Percentiles rank a stretch among this genome's conserved stretches.
Evolutionary conservation across 2,329 filamentous ascomycete genomes (phyloP).

Genomic region (Mariannaea sp.): DNA sequence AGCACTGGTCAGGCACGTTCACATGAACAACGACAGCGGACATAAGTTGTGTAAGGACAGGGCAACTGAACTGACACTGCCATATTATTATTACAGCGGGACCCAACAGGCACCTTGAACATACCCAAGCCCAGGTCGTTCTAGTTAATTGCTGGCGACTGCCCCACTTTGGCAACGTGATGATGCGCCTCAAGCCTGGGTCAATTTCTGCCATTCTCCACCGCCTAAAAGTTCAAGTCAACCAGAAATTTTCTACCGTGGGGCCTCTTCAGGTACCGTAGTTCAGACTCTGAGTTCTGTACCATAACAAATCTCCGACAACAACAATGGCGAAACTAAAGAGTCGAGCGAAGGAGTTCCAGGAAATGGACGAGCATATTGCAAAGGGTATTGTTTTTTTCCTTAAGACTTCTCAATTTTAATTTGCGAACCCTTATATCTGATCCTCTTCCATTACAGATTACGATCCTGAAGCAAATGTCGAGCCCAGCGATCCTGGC

Average conservation of each 20-base stretch:
- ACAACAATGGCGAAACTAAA: constrained; percentile 56
- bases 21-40: no score
- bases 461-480: constrained; percentile 77
- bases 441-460: constrained; percentile 55
- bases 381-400: constrained; percentile 66
- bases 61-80: no score
- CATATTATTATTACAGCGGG: not conserved
- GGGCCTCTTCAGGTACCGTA: constrained; percentile 32
- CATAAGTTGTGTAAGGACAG: no score
- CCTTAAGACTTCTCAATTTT: not conserved
- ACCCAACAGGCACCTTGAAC: no score
- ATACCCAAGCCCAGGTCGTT: no score
- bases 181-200: not conserved
- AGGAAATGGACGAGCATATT: constrained; percentile 65
- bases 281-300: constrained; percentile 20
- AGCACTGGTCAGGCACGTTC: no score
- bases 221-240: constrained; percentile 58
- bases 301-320: constrained; percentile 29
- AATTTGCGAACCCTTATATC: not conserved
- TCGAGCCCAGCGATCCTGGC: constrained; percentile 58
- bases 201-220: constrained; percentile 49
- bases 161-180: no score
- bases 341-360: constrained; percentile 63
- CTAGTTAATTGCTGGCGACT: no score
- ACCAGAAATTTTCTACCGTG: constrained; percentile 44